Conservation (phyloP, 1,284 basidiomycete species). For the Golubevia sp. region DNA sequence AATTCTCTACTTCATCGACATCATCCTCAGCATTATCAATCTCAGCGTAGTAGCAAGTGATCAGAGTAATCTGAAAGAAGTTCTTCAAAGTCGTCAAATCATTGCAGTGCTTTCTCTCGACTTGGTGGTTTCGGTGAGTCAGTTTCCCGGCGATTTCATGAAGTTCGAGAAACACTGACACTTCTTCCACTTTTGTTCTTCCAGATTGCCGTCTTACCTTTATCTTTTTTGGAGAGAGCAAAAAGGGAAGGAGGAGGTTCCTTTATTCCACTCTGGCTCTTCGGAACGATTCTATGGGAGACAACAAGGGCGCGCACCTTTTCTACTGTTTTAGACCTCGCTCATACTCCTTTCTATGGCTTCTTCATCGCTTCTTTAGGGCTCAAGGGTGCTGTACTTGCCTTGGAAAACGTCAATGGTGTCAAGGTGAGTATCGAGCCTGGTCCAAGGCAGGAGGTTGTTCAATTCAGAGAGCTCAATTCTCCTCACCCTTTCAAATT, state of each 20-base stretch:
- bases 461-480: no score
- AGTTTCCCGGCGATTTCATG: no score
- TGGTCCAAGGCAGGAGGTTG: no score
- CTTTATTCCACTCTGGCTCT: conserved; percentile 32
- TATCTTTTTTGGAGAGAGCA: conserved; percentile 18
- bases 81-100: not conserved
- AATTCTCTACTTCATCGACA: conserved; percentile 6
- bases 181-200: no score
- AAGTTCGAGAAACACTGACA: no score
- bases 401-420: conserved; percentile 28
- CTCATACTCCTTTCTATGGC: conserved; percentile 20
- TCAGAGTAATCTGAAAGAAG: conserved; percentile 1
- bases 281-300: conserved; percentile 20
- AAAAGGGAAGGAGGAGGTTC: conserved; percentile 23
- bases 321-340: conserved; percentile 13
- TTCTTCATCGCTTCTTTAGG: conserved; percentile 17
- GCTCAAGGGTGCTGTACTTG: conserved; percentile 26
- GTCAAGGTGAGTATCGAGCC: no score
- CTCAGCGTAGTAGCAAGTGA: no score
- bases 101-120: conserved; percentile 9
- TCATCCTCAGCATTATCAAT: conserved; percentile 15
- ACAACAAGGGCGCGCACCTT: conserved; percentile 32
- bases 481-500: no score
- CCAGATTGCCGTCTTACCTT: conserved; percentile 14
- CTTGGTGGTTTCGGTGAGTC: conserved; percentile 12